These are phyloP conservation scores for Leccinum variicolor DNA, from an alignment of 768 basidiomycete genomes.

Conservation along the genomic window DNA sequence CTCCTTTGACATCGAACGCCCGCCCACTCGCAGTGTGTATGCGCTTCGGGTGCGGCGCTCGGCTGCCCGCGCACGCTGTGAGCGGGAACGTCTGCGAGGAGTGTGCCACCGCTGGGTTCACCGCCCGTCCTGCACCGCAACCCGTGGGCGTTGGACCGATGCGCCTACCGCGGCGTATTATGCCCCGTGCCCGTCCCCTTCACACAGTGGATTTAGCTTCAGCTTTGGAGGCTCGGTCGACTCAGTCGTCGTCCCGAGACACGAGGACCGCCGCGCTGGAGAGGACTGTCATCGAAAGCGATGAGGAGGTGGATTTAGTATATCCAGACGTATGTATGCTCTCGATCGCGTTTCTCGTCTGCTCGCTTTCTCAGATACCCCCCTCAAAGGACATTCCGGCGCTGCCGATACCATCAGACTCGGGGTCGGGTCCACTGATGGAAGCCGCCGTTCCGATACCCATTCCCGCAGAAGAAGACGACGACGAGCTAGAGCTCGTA, in stretches of 20 bases:
- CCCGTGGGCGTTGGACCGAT: neutral
- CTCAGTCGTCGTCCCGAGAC: too few relatives aligned
- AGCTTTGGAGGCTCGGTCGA: too few relatives aligned
- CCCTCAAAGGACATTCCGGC: conserved; percentile 2
- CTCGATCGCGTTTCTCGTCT: neutral
- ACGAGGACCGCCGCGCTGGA: neutral
- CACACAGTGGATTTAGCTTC: neutral
- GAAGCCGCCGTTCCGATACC: too few relatives aligned
- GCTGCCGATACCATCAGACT: neutral
- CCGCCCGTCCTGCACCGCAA: neutral
- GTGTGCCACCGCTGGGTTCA: conserved; percentile 10
- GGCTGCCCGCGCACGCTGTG: neutral
- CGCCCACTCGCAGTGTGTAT: conserved; percentile 5
- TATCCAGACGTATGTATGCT: conserved; percentile 23
- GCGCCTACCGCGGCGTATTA: neutral
- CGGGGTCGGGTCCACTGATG: neutral
- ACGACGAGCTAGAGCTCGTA: conserved; percentile 15
- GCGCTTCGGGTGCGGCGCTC: conserved; percentile 20
- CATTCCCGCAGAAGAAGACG: neutral
- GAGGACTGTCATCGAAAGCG: neutral
- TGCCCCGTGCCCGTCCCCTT: neutral
- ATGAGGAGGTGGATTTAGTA: conserved; percentile 11
- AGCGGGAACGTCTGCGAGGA: conserved; percentile 8
- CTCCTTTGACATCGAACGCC: too few relatives aligned
- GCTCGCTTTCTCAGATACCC: neutral